Base-by-base conservation (phyloP, 768 basidiomycete genomes). In the Pisolithus marmoratus region DNA sequence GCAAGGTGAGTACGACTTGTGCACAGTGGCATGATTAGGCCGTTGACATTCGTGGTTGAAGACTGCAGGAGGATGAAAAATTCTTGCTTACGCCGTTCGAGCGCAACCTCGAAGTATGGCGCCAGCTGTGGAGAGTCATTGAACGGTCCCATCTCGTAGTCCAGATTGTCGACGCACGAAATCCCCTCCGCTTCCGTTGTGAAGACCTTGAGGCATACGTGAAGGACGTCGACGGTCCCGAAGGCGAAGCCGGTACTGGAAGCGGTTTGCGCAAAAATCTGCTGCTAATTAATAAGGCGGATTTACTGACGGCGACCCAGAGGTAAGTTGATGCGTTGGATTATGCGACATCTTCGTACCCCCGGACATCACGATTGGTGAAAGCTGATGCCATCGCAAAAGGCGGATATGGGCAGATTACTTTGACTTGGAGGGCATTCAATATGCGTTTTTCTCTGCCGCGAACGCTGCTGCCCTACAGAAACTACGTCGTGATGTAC, bases 91-190 rank as follows among this genome's bases (percentile, higher is more conserved):
- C 94, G 0, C 95, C 94, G 5, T 99, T 96, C 62, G 96, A 99
- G 65, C 87, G 94, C 46, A 99, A 98, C 63, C 71, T 99, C 29
- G 94, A 98, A 74, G 96, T 99, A 12, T 98, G 96, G 95, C 77
- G 96, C 40, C 96, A 99, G 63, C 79, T 99, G 8, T 99, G 96
- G 96, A 79, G 96, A 48, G 96, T 98, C 1, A 71, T 96, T 8
- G 96, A 99, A 71, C 82, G 94, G 20, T 96, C 95, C 1, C 90
- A 96, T 60, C 81, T 99, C 22, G 72, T 98, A 29, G 89, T 98
- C 2, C 93, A 98, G 69, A 95, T 99, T 47, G 90, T 96, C 48
- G 96, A 99, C 63, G 93, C 93, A 6, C 84, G 96, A 37, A 97
- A 96, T 72, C 95, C 96, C 2, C 75, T 96, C 8, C 76, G 83